Evolutionary conservation across 192 early-diverging fungal species (phyloP), one percentile per base, ranked within the genome.

Genomic region (Mycoemilia scoparia): DNA sequence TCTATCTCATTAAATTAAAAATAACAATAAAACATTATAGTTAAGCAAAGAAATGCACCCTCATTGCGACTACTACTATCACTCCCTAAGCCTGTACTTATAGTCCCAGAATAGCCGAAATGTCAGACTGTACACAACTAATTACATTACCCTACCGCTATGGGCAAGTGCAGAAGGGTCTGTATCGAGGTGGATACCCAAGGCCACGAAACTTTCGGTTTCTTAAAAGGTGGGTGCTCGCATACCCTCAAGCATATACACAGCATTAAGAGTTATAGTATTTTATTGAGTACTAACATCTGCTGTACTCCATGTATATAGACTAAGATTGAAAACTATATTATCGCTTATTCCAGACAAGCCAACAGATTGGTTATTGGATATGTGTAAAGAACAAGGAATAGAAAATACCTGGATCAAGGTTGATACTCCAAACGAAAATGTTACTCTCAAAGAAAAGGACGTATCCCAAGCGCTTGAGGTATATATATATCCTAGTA

Each of bases 131-230:
- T 67, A n/a, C n/a, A 31, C 67, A 64, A 2, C 64, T 65, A 7
- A 46, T 86, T 12, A 76, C 74, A 20, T 73, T 77, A 5, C 87
- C 89, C 21, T 85, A 83, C 47, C 68, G 87, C 15, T 95, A 80
- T 47, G 83, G 77, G 28, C 64, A 71, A 3, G 81, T 92, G 3
- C 85, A 95, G 43, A 66, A 78, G 18, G 68, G 76, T 43, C 51
- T 95, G 7, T 88, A 79, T 51, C 67, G 86, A 9, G 89, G 92
- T 7, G 77, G 76, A 2, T 91, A 87, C 51, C 90, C 88, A 2
- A 87, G 87, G 38, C 70, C 59, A 25, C 64, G 78, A 36, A 90
- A 93, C 56, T 64, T 78, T 19, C 72, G 75, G 26, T 97, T 91
- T 50, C 71, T 97, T 14, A 68, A 73, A 29, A 66, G 74, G 54